A percentile compares a stretch with the other conserved stretches of the same genome.
Evolutionary conservation across 768 basidiomycete species (phyloP).

Genomic region (Termitomyces sp.): DNA sequence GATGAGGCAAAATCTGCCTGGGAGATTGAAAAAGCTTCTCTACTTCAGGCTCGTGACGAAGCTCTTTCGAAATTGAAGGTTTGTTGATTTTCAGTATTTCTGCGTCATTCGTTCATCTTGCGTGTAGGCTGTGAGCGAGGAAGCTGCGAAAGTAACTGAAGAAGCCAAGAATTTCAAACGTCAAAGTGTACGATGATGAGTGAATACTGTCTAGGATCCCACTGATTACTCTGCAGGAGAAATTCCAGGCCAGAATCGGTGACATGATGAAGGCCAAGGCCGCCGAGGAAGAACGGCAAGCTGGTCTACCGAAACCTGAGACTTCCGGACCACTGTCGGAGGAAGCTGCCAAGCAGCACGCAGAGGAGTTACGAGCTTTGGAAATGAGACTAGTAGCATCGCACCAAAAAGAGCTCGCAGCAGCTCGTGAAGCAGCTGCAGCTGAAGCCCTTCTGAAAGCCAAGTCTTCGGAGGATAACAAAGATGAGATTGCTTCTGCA

Average conservation of each 20-base stretch:
- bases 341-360: constrained; percentile 46
- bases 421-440: constrained; percentile 42
- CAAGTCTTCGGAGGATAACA: constrained; percentile 23
- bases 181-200: constrained; percentile 28
- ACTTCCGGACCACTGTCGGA: constrained; percentile 18
- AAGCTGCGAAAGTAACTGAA: constrained; percentile 35
- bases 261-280: constrained; percentile 48
- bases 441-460: constrained; percentile 28
- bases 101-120: constrained; percentile 1
- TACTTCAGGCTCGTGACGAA: constrained; percentile 55
- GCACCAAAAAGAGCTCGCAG: constrained; percentile 47
- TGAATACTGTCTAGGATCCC: not conserved
- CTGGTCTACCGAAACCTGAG: constrained; percentile 21
- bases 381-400: constrained; percentile 47
- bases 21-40: constrained; percentile 56
- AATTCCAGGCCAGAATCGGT: constrained; percentile 49
- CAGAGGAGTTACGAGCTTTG: constrained; percentile 51
- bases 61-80: constrained; percentile 57
- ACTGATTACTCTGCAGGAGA: constrained; percentile 38
- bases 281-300: constrained; percentile 41
- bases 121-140: constrained; percentile 32
- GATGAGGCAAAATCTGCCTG: constrained; percentile 32
- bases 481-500: constrained; percentile 40
- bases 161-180: constrained; percentile 38
- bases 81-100: not conserved